A percentile compares a stretch with the other conserved stretches of the same genome.
Evolutionary conservation across 169 alveolate genomes (phyloP).

Genomic region (Plasmodium ovale): DNA sequence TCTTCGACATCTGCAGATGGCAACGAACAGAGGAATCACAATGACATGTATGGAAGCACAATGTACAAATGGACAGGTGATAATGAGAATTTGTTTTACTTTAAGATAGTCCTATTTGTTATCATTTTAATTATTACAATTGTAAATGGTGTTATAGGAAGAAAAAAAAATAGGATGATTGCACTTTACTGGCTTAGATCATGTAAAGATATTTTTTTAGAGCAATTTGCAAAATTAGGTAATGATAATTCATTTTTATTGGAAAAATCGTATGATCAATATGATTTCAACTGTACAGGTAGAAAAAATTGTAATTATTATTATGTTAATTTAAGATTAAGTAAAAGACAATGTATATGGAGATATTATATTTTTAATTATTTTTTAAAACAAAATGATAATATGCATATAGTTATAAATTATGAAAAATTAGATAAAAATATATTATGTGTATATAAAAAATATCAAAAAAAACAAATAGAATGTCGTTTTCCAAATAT

Average conservation of each 20-base stretch:
- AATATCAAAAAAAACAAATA: conserved; percentile 38
- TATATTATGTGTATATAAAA: conserved; percentile 54
- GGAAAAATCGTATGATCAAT: conserved; percentile 63
- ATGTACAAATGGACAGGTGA: conserved; percentile 54
- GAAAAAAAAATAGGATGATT: conserved; percentile 35
- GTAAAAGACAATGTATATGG: conserved; percentile 70
- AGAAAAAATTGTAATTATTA: conserved; percentile 68
- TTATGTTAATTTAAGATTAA: conserved; percentile 44
- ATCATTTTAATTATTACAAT: conserved; percentile 13
- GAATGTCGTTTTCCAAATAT: conserved; percentile 42
- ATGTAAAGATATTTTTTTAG: conserved; percentile 58
- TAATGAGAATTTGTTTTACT: conserved; percentile 49
- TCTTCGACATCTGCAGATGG: not conserved
- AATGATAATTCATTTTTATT: conserved; percentile 68
- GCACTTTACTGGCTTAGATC: conserved; percentile 69
- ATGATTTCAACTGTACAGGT: conserved; percentile 68
- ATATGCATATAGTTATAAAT: conserved; percentile 38
- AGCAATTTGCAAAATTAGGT: conserved; percentile 60
- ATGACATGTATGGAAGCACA: too few relatives aligned
- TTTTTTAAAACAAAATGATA: conserved; percentile 40
- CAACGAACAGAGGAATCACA: not conserved
- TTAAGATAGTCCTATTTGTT: conserved; percentile 12
- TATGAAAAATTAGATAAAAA: conserved; percentile 58
- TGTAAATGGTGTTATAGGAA: conserved; percentile 43
- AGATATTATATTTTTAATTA: conserved; percentile 53